These are phyloP conservation scores for Suillus plorans DNA, from an alignment of 768 basidiomycete species.

Conservation along the genomic window DNA sequence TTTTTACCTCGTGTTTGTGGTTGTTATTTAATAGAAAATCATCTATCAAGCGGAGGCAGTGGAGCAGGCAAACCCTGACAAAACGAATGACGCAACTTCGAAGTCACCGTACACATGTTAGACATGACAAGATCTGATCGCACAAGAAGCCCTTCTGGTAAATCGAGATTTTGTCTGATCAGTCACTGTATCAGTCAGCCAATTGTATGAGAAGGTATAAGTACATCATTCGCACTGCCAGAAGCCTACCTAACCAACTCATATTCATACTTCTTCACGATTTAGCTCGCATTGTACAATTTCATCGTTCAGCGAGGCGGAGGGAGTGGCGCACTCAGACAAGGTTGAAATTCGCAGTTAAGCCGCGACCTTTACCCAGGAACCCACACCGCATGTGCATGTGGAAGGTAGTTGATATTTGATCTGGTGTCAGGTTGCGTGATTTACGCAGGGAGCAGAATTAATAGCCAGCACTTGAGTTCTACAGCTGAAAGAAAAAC, in stretches of 20 bases:
- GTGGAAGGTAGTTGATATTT: neutral
- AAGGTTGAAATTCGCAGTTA: neutral
- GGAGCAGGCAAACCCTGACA: neutral
- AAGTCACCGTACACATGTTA: slow-evolving; percentile 1
- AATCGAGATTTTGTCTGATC: neutral
- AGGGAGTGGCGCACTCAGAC: neutral
- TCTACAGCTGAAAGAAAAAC: neutral
- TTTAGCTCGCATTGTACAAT: no score
- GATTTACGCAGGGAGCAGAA: neutral
- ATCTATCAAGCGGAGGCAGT: neutral
- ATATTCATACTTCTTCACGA: neutral
- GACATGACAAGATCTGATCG: neutral
- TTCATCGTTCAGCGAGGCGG: neutral
- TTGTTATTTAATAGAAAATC: slow-evolving; percentile 1
- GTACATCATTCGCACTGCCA: neutral
- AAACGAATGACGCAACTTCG: neutral
- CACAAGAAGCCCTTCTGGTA: neutral
- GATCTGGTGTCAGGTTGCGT: neutral
- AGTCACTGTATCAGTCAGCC: neutral
- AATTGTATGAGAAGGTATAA: neutral
- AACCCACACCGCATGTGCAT: no score
- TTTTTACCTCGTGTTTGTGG: slow-evolving; percentile 1
- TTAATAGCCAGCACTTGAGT: neutral
- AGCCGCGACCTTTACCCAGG: neutral
- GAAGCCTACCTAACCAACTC: neutral